These are phyloP conservation scores for Lepidopterella palustris DNA, from an alignment of 495 filamentous ascomycete species.

Conservation along the genomic window DNA sequence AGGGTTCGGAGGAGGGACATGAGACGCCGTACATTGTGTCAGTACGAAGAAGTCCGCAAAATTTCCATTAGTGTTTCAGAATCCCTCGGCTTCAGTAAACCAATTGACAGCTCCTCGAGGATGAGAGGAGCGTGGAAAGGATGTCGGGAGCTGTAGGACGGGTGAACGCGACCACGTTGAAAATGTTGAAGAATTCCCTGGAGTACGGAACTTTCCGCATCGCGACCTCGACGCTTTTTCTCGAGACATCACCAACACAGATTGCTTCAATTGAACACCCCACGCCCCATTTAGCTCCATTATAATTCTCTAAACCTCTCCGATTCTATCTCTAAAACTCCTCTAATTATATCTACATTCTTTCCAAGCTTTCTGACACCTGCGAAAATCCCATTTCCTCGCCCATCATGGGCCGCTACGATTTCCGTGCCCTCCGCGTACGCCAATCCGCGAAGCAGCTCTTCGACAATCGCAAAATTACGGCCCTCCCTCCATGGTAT, in stretches of 20 bases:
- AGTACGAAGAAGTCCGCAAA: slow-evolving; percentile 29
- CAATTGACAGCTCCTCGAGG: neutral
- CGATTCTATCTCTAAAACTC: too few relatives aligned
- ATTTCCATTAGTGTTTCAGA: neutral
- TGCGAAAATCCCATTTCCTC: neutral
- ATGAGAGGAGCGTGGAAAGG: neutral
- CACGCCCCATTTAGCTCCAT: too few relatives aligned
- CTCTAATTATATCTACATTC: too few relatives aligned
- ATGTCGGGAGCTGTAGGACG: neutral
- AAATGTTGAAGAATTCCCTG: neutral
- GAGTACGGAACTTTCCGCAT: neutral
- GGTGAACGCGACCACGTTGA: neutral
- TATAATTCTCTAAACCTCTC: neutral
- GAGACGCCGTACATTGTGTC: slow-evolving; percentile 57
- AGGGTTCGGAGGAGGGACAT: slow-evolving; percentile 56
- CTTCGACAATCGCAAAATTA: slow-evolving; percentile 46
- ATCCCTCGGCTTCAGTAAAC: neutral
- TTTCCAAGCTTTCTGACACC: too few relatives aligned
- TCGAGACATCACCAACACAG: neutral
- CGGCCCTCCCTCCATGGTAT: slow-evolving; percentile 65
- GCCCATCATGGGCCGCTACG: slow-evolving; percentile 57
- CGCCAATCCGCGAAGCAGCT: slow-evolving; percentile 57
- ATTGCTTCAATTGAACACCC: too few relatives aligned
- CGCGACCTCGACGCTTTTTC: neutral
- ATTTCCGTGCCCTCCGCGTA: slow-evolving; percentile 68